These are phyloP conservation scores for Pulveroboletus sp. DNA, from an alignment of 768 basidiomycete genomes.

Conservation along the genomic window DNA sequence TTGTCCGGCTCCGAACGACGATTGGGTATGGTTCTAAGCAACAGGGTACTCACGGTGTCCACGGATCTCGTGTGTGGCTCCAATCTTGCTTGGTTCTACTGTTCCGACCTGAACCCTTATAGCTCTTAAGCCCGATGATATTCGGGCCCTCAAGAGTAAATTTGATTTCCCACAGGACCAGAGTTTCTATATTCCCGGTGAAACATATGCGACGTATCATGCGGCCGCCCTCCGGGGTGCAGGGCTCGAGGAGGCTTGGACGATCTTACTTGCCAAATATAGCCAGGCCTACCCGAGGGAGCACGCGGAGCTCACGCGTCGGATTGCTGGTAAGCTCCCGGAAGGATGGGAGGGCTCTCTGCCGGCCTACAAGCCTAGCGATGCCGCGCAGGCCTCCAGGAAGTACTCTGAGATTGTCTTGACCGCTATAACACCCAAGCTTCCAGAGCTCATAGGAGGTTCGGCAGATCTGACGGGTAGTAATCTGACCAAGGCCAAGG, in stretches of 20 bases:
- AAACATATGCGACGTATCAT: slow-evolving; percentile 64
- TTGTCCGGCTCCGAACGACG: slow-evolving; percentile 82
- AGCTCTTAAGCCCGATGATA: slow-evolving; percentile 94
- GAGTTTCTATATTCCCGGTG: slow-evolving; percentile 73
- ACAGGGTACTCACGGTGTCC: slow-evolving; percentile 91
- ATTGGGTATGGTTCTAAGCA: slow-evolving; percentile 93
- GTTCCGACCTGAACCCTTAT: slow-evolving; percentile 7
- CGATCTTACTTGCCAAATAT: slow-evolving; percentile 61
- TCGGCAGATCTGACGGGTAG: slow-evolving; percentile 91
- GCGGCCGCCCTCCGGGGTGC: slow-evolving; percentile 69
- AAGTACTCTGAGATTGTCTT: slow-evolving; percentile 91
- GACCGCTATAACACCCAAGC: slow-evolving; percentile 61
- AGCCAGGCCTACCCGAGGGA: slow-evolving; percentile 76
- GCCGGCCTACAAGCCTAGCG: slow-evolving; percentile 78
- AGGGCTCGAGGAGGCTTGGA: slow-evolving; percentile 71
- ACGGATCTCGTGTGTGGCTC: slow-evolving; percentile 75
- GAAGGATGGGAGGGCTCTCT: slow-evolving; percentile 81
- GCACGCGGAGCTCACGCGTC: slow-evolving; percentile 80
- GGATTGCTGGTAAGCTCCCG: slow-evolving; percentile 79
- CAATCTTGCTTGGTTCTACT: neutral
- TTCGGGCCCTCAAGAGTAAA: slow-evolving; percentile 74
- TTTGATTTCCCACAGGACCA: slow-evolving; percentile 77
- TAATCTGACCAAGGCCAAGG: slow-evolving; percentile 86
- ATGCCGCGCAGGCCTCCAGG: slow-evolving; percentile 84
- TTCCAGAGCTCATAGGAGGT: slow-evolving; percentile 87